These are phyloP conservation scores for Bjerkandera adusta DNA, from an alignment of 1,284 basidiomycete genomes.

Conservation along the genomic window DNA sequence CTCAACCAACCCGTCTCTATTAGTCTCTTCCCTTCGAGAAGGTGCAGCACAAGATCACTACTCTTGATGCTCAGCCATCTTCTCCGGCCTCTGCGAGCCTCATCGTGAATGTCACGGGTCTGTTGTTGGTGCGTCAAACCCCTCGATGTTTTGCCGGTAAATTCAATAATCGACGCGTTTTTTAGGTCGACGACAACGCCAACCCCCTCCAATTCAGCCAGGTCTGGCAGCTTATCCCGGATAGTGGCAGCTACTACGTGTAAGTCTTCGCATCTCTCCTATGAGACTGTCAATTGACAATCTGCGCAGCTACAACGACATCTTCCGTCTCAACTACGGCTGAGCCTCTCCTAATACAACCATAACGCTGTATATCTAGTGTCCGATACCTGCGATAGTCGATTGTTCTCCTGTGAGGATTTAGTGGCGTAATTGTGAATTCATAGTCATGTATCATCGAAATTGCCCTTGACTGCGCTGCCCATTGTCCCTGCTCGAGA, in stretches of 20 bases:
- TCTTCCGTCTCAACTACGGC: slow-evolving; percentile 84
- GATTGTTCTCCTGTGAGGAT: neutral
- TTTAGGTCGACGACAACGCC: slow-evolving; percentile 73
- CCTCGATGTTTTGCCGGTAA: neutral
- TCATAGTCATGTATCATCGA: no score
- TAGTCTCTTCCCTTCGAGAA: slow-evolving; percentile 81
- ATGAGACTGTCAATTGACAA: neutral
- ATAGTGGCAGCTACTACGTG: slow-evolving; percentile 83
- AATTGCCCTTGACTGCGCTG: no score
- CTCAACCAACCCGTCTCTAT: slow-evolving; percentile 10
- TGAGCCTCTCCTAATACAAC: slow-evolving; percentile 7
- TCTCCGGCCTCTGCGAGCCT: slow-evolving; percentile 60
- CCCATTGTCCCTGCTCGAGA: no score
- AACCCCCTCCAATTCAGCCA: slow-evolving; percentile 90
- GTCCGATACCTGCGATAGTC: neutral
- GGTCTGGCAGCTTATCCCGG: slow-evolving; percentile 87
- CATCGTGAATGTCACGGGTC: slow-evolving; percentile 88
- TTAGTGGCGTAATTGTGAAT: neutral
- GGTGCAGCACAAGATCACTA: slow-evolving; percentile 83
- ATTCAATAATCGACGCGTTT: slow-evolving; percentile 12
- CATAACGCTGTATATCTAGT: neutral
- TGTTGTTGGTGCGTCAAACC: slow-evolving; percentile 58
- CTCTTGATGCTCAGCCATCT: slow-evolving; percentile 89
- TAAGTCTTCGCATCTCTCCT: slow-evolving; percentile 40
- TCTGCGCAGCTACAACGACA: slow-evolving; percentile 69